Base-by-base conservation (phyloP, 805 yeast genomes). In the Millerago galiae region DNA sequence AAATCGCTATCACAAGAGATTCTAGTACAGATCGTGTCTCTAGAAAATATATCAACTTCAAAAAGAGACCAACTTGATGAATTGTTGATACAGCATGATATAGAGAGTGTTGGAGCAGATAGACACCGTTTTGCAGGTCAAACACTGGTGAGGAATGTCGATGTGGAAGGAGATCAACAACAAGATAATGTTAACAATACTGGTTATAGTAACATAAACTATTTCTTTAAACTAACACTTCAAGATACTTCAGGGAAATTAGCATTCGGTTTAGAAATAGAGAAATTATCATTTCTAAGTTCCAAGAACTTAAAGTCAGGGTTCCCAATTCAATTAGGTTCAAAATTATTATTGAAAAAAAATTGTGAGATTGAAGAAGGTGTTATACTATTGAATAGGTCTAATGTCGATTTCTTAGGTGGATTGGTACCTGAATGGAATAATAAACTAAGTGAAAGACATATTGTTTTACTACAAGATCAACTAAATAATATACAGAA, bases 91-190 rank as follows among this genome's bases (percentile, higher is more conserved):
- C 59, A 63, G 39, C 61, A 72, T n/a, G 79, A 82, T 51, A 77
- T 79, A 2, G 77, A 74, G 47, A 70, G 67, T n/a, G 79, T 75
- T 3, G 74, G 75, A 13, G 78, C 75, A 2, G 91, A 82, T 58
- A 60, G 81, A 21, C 58, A 81, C 34, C 54, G 54, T 15, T 51
- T 34, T 27, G 50, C 50, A 3, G 44, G 55, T 3, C 52, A 47
- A 17, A 43, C 55, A 17, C 40, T 54, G 5, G 70, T 77, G 26
- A 61, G 77, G 16, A 73, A 75, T 25, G 71, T 81, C 3, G 63
- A 76, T 49, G 53, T 72, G 34, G 79, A 74, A 6, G 72, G 60
- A 17, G 64, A 61, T 16, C 59, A 50, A 14, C 47, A 53, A 25
- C 42, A 44, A 8, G 37, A 8, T 28, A 33, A 37, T 11, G 29